phyloP scores from a whole-genome alignment of 768 basidiomycete genomes.

The Neoboletus brunneissimus region DNA sequence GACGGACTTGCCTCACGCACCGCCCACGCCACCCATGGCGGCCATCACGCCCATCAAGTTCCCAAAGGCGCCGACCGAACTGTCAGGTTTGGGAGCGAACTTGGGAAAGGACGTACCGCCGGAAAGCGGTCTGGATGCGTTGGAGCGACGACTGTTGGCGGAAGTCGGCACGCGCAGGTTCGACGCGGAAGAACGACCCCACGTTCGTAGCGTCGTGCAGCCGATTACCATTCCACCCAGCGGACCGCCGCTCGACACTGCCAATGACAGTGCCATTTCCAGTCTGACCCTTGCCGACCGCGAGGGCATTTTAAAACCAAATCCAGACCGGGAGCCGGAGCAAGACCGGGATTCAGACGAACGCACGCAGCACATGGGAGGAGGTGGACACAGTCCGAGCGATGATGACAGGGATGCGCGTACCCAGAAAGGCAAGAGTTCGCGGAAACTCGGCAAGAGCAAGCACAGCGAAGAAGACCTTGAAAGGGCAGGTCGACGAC shows the following conservation, averaged over 20 bases:
- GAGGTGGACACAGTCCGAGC: conserved; percentile 23
- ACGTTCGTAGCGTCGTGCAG: conserved; percentile 37
- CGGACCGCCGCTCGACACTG: conserved; percentile 20
- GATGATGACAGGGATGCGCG: conserved; percentile 33
- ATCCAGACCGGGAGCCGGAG: conserved; percentile 25
- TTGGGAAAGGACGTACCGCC: conserved; percentile 17
- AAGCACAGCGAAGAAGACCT: conserved; percentile 29
- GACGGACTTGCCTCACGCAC: conserved; percentile 28
- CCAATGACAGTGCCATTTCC: conserved; percentile 48
- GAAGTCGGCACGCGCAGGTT: conserved; percentile 68
- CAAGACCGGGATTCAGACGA: conserved; percentile 34
- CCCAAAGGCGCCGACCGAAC: conserved; percentile 32
- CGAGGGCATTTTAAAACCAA: conserved; percentile 16
- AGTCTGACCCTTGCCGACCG: conserved; percentile 41
- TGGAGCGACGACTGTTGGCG: conserved; percentile 64
- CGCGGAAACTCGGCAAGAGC: conserved; percentile 22
- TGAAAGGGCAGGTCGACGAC: conserved; percentile 22
- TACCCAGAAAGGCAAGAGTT: conserved; percentile 29
- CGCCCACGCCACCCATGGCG: conserved; percentile 52
- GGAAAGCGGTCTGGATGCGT: conserved; percentile 67
- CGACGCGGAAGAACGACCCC: conserved; percentile 30
- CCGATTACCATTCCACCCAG: conserved; percentile 40
- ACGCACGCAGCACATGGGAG: conserved; percentile 30
- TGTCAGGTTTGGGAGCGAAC: conserved; percentile 24
- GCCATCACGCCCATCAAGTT: conserved; percentile 39